Evolutionary conservation across 495 filamentous ascomycete genomes (phyloP), one percentile per base, ranked within the genome.

Genomic region (Podospora didyma): DNA sequence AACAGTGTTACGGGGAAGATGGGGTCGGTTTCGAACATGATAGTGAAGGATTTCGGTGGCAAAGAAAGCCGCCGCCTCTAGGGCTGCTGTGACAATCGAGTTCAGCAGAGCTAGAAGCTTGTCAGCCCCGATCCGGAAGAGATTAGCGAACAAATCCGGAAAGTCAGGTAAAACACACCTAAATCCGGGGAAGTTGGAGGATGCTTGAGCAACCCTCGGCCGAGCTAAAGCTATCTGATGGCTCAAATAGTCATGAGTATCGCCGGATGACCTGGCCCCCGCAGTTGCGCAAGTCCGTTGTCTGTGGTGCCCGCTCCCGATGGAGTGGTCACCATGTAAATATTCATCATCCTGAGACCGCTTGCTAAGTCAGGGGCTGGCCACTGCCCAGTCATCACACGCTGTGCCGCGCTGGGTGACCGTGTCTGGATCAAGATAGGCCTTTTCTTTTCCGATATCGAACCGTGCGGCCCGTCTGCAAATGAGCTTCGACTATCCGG

Each of bases 131-230:
- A 63, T 66, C 54, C 39, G 65, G 69, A 62, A 63, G 45, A 48
- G 56, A 46, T 69, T 63, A 71, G 65, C 67, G 55, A 65, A 60
- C 69, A 50, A 59, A 71, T 65, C 39, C 49, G 64, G 69, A 58
- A 64, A 58, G 21, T 51, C 44, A 48, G 48, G 54, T 59, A 51
- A 45, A 56, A 60, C 57, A 62, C 53, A 46, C 54, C 64, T 64
- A 35, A 39, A 63, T 60, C 46, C 20, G 62, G 62, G 51, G 56
- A 47, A 37, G 26, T 16, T 56, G 39, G 26, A 31, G 48, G 46
- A 35, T n/a, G 39, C 37, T 62, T 65, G 66, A 58, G 64, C 58
- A 64, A 71, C 69, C n/a, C 35, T 64, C 48, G 46, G 39, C 31
- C 55, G 35, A 59, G 47, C 57, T 45, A 58, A 53, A 53, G 37